Evolutionary conservation across 352 stramenopile genomes (phyloP).

Genomic region (Lagenidium giganteum): DNA sequence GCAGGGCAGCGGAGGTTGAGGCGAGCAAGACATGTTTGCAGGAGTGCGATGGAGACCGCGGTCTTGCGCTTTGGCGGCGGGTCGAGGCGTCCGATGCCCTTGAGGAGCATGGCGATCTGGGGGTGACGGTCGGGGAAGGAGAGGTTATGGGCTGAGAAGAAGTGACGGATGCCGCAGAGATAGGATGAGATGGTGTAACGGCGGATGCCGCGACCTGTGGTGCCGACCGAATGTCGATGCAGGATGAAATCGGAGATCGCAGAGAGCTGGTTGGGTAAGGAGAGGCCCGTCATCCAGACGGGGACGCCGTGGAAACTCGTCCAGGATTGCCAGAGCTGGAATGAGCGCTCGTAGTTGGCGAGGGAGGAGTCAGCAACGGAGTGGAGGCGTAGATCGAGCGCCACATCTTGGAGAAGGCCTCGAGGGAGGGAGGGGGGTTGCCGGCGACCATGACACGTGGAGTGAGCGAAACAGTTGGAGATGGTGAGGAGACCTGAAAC

Average conservation of each 20-base stretch:
- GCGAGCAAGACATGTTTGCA: neutral
- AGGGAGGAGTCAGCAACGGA: conserved; percentile 8
- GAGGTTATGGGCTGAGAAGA: too few species aligned
- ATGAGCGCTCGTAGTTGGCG: conserved; percentile 1
- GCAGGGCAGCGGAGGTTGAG: neutral
- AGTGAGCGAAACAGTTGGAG: neutral
- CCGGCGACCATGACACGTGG: too few species aligned
- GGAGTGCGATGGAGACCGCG: neutral
- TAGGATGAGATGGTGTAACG: too few species aligned
- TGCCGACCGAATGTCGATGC: too few species aligned
- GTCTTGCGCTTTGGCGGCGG: neutral
- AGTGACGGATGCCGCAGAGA: too few species aligned
- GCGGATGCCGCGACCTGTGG: too few species aligned
- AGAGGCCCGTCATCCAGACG: too few species aligned
- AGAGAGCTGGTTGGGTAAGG: too few species aligned
- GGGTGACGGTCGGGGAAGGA: neutral
- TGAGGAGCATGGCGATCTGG: conserved; percentile 5
- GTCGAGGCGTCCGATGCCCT: conserved; percentile 2
- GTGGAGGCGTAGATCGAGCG: neutral
- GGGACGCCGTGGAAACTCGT: neutral
- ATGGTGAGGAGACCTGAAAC: neutral
- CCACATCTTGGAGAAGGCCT: conserved; percentile 5
- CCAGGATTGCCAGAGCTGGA: neutral
- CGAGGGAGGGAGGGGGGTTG: too few species aligned
- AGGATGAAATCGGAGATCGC: too few species aligned